Base-by-base conservation (phyloP, 106 monocot genomes). In the Dioscorea zingiberensis region DNA sequence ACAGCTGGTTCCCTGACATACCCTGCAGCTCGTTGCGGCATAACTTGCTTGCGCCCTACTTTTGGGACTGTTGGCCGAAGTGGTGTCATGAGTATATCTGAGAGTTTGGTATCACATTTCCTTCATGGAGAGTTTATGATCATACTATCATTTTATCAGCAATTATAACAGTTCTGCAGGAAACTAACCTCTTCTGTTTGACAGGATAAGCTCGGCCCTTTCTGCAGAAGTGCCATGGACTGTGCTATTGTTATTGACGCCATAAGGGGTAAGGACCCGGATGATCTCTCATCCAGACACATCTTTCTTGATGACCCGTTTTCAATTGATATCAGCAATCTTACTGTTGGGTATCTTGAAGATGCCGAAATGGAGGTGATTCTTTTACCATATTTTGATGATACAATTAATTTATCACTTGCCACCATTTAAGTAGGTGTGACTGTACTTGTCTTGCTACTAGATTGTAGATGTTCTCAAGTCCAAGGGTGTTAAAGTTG, bases 171-270 rank as follows among this genome's bases (percentile, higher is more conserved):
- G n/a, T n/a, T n/a, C n/a, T n/a, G n/a, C n/a, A n/a, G n/a, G n/a
- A n/a, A n/a, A n/a, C n/a, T n/a, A 44, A 60, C 25, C 3, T 3
- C 21, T 55, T 60, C 2, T 12, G 13, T 59, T 60, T 74, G 45
- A 63, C 83, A 95, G 94, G 94, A 95, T 85, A 95, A 95, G 70
- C 85, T 95, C 60, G 94, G 94, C 47, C 87, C 94, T 72, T 76
- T 95, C 75, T 95, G 91, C 74, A 80, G 91, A 85, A 91, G 81
- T 75, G 85, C 94, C 5, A 51, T 60, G 32, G 94, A 95, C 65
- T 95, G 94, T 65, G 85, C 87, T 23, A 71, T 91, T 64, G 66
- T 95, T 25, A 74, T 95, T 18, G 94, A 95, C 72, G 26, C 71
- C 5, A 83, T 95, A 30, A 65, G 94, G 8, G 94, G 94, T 18